phyloP scores from a whole-genome alignment of 768 basidiomycete genomes.

The Amanita molliuscula region DNA sequence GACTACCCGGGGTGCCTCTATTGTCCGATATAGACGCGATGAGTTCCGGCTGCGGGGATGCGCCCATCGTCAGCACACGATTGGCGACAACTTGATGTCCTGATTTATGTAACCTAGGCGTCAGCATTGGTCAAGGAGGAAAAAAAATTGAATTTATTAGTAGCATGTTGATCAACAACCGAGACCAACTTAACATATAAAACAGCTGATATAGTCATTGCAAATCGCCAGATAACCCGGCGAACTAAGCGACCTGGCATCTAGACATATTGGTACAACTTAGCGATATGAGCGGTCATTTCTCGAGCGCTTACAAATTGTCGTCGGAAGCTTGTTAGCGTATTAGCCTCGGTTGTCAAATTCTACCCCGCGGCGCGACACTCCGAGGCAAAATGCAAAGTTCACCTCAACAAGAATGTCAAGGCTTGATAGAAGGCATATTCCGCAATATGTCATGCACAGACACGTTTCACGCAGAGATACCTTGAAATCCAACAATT shows the following conservation, averaged over 20 bases:
- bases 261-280: background rate
- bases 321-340: background rate
- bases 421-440: background rate
- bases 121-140: no score
- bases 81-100: background rate
- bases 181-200: no score
- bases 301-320: background rate
- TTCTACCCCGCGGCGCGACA: background rate
- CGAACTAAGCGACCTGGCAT: background rate
- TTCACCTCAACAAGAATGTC: background rate
- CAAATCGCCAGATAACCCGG: no score
- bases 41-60: no score
- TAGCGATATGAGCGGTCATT: background rate
- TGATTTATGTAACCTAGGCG: no score
- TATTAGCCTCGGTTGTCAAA: background rate
- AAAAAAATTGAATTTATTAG: no score
- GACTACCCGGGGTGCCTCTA: background rate
- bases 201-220: no score
- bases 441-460: background rate
- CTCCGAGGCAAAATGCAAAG: background rate
- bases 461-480: background rate
- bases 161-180: no score
- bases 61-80: no score
- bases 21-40: background rate
- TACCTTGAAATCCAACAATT: background rate